phyloP scores from a whole-genome alignment of 208 protist genomes.

The Phytomonas serpens region DNA sequence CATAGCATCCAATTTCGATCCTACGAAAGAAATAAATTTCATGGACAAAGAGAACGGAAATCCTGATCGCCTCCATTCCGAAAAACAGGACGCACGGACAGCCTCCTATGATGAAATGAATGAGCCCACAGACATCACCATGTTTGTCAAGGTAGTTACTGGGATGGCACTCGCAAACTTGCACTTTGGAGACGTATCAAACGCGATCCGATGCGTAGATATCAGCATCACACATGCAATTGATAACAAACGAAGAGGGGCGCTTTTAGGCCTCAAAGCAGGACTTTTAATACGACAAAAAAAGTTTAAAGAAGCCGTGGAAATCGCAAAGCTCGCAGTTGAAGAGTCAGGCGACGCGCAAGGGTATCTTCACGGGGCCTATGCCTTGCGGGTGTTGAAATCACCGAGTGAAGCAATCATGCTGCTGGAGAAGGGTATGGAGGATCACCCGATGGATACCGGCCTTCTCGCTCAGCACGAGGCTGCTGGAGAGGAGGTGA shows the following conservation, averaged over 20 bases:
- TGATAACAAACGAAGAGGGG: conserved; percentile 54
- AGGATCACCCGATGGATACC: conserved; percentile 70
- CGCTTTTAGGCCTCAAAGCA: conserved; percentile 73
- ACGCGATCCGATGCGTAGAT: conserved; percentile 70
- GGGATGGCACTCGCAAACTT: conserved; percentile 81
- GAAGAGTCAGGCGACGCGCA: conserved; percentile 65
- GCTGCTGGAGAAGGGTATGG: conserved; percentile 48
- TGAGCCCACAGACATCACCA: conserved; percentile 73
- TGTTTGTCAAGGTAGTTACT: conserved; percentile 70
- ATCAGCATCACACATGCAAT: conserved; percentile 52
- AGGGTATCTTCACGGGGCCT: conserved; percentile 75
- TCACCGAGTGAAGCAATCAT: conserved; percentile 39
- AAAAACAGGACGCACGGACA: too few relatives aligned
- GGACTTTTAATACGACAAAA: conserved; percentile 65
- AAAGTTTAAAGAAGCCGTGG: conserved; percentile 56
- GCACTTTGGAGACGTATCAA: conserved; percentile 62
- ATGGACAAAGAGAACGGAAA: neutral
- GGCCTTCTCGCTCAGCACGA: conserved; percentile 40
- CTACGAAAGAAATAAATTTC: neutral
- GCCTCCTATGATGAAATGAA: too few relatives aligned
- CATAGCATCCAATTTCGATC: neutral
- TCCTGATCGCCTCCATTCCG: neutral
- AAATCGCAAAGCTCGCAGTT: conserved; percentile 49
- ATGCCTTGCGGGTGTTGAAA: conserved; percentile 50
- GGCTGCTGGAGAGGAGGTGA: conserved; percentile 30